Evolutionary conservation across 805 yeast genomes (phyloP).

Genomic region (Candida koratica): DNA sequence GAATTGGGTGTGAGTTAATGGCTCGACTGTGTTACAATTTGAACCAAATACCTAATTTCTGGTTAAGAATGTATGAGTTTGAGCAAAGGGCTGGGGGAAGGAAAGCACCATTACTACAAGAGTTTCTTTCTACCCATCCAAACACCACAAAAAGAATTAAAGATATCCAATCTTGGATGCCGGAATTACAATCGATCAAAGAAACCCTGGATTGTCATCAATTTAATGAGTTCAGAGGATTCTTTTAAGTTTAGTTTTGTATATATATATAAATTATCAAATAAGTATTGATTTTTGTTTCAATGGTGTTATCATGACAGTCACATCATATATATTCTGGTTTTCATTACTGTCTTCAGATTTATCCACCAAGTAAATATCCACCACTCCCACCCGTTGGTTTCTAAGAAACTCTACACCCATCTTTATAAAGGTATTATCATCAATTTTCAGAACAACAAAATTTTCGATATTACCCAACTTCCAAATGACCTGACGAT

Average conservation of each 20-base stretch:
- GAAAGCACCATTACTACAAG: conserved; percentile 38
- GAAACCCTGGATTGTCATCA: conserved; percentile 23
- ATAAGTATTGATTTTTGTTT: not conserved
- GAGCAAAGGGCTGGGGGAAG: conserved; percentile 23
- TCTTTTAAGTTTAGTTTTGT: conserved; percentile 6
- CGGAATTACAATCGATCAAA: conserved; percentile 45
- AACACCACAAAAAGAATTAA: conserved; percentile 67
- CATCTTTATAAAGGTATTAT: conserved; percentile 27
- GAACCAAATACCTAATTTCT: conserved; percentile 63
- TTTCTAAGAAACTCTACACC: conserved; percentile 29
- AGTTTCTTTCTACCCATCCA: conserved; percentile 87
- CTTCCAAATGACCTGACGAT: conserved; percentile 27
- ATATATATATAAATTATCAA: not conserved
- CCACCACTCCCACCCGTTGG: conserved; percentile 29
- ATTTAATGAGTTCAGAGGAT: conserved; percentile 9
- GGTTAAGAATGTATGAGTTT: conserved; percentile 70
- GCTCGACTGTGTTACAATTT: conserved; percentile 85
- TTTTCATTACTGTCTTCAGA: too few species aligned
- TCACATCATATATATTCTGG: conserved; percentile 19
- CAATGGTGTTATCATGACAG: conserved; percentile 9
- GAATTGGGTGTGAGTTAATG: conserved; percentile 90
- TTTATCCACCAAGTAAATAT: conserved; percentile 26
- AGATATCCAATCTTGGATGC: conserved; percentile 67
- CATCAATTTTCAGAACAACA: conserved; percentile 11
- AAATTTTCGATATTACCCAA: conserved; percentile 14